phyloP scores from a whole-genome alignment of 225 moss, liverwort and hornwort species.

The Climacium dendroides region DNA sequence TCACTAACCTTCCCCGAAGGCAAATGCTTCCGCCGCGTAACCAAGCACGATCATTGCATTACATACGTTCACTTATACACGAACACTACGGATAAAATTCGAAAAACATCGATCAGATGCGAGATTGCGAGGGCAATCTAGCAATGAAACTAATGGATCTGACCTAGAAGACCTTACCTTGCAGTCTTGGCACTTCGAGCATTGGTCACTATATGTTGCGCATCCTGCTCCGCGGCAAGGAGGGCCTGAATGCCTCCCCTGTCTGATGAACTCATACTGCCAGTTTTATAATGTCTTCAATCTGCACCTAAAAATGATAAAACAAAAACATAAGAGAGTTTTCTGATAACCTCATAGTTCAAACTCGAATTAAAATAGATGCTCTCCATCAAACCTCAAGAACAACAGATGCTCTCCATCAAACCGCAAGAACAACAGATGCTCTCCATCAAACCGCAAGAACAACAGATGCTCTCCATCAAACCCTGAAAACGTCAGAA shows the following conservation, averaged over 20 bases:
- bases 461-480: neutral
- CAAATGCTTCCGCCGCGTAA: neutral
- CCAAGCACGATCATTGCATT: neutral
- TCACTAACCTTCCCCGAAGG: neutral
- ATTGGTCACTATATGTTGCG: conserved; percentile 58
- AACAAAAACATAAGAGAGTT: neutral
- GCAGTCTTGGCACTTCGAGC: conserved; percentile 50
- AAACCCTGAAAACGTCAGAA: neutral
- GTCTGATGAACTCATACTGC: conserved; percentile 38
- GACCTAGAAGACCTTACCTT: conserved; percentile 5
- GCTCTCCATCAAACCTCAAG: neutral
- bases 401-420: too few species aligned
- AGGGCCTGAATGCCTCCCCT: conserved; percentile 76
- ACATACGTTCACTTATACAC: neutral
- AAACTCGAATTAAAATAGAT: neutral
- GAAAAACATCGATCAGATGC: neutral
- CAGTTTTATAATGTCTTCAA: neutral
- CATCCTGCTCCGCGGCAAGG: conserved; percentile 83
- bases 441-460: neutral
- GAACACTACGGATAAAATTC: neutral
- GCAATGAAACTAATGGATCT: neutral
- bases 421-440: too few species aligned
- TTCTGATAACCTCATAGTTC: neutral
- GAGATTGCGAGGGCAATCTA: neutral
- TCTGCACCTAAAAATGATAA: neutral